Evolutionary conservation across 768 basidiomycete genomes (phyloP).

Genomic region (Russula griseocarnosa): DNA sequence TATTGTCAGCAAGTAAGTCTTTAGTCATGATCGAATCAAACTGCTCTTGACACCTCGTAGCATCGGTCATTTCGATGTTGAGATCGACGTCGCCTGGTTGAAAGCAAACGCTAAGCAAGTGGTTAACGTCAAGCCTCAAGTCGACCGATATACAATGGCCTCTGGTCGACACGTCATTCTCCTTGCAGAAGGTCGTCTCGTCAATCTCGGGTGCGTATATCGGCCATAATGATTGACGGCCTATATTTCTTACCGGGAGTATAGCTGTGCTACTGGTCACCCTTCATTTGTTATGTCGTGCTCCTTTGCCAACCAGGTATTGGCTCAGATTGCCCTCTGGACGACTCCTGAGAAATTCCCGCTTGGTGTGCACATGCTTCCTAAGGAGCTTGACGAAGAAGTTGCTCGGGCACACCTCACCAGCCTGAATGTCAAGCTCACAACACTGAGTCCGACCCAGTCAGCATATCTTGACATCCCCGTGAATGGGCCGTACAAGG

Average conservation of each 20-base stretch:
- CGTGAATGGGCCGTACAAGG: slow-evolving; percentile 73
- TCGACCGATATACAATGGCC: slow-evolving; percentile 93
- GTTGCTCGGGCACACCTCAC: slow-evolving; percentile 94
- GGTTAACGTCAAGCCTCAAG: slow-evolving; percentile 97
- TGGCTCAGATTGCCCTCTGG: slow-evolving; percentile 98
- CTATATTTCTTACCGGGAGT: neutral
- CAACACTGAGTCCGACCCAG: slow-evolving; percentile 66
- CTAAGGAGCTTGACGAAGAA: slow-evolving; percentile 98
- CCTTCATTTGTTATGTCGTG: slow-evolving; percentile 99
- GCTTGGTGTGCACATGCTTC: slow-evolving; percentile 96
- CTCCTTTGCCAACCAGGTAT: slow-evolving; percentile 97
- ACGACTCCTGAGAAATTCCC: slow-evolving; percentile 89
- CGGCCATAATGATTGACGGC: neutral
- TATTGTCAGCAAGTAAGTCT: slow-evolving; percentile 89
- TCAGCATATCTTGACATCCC: slow-evolving; percentile 91
- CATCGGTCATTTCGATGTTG: slow-evolving; percentile 83
- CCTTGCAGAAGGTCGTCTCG: slow-evolving; percentile 97
- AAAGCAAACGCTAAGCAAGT: slow-evolving; percentile 83
- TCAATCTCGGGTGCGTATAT: slow-evolving; percentile 82
- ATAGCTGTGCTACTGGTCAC: slow-evolving; percentile 92
- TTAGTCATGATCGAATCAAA: neutral
- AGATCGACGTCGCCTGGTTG: slow-evolving; percentile 98
- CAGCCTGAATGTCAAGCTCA: slow-evolving; percentile 92
- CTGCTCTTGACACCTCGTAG: slow-evolving; percentile 37
- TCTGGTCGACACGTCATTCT: slow-evolving; percentile 93